Percentiles rank a stretch among this genome's conserved stretches.
These are phyloP conservation scores for Emmonsiellopsis sp. DNA, from an alignment of 2,329 filamentous ascomycete genomes.

Conservation along the genomic window DNA sequence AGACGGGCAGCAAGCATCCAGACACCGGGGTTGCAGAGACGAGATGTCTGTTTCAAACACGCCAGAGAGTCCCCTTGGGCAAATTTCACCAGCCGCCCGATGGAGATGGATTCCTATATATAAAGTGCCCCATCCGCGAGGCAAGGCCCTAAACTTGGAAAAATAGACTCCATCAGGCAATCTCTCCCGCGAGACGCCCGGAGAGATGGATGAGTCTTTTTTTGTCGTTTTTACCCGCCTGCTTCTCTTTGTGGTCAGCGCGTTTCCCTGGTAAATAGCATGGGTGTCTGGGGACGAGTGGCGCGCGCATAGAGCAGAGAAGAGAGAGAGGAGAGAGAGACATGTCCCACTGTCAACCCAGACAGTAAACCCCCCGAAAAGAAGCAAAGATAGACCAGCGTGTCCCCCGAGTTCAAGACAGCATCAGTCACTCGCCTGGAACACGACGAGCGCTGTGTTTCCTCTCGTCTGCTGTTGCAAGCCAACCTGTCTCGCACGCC, in stretches of 20 bases:
- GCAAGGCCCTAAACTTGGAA: background rate
- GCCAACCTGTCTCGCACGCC: background rate
- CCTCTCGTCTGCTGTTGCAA: background rate
- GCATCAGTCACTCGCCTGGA: background rate
- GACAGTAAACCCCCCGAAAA: too few relatives aligned
- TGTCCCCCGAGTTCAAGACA: background rate
- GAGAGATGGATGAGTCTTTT: background rate
- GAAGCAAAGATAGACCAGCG: background rate
- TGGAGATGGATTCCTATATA: background rate
- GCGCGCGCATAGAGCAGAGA: too few relatives aligned
- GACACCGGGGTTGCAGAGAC: background rate
- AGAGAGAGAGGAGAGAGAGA: too few relatives aligned
- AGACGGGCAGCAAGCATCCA: background rate
- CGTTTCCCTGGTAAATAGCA: too few relatives aligned
- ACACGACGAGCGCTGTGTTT: background rate
- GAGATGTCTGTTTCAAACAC: background rate
- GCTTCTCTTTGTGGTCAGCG: too few relatives aligned
- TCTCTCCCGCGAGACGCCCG: too few relatives aligned
- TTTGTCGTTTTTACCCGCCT: too few relatives aligned
- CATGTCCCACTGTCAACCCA: too few relatives aligned
- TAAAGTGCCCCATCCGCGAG: background rate
- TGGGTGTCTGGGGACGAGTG: too few relatives aligned
- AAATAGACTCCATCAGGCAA: background rate
- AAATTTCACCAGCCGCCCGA: constrained; percentile 1
- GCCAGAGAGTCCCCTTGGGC: background rate